A percentile compares a stretch with the other conserved stretches of the same genome.
phyloP scores from a whole-genome alignment of 2,329 filamentous ascomycete species.

The Sporothrix humicola region DNA sequence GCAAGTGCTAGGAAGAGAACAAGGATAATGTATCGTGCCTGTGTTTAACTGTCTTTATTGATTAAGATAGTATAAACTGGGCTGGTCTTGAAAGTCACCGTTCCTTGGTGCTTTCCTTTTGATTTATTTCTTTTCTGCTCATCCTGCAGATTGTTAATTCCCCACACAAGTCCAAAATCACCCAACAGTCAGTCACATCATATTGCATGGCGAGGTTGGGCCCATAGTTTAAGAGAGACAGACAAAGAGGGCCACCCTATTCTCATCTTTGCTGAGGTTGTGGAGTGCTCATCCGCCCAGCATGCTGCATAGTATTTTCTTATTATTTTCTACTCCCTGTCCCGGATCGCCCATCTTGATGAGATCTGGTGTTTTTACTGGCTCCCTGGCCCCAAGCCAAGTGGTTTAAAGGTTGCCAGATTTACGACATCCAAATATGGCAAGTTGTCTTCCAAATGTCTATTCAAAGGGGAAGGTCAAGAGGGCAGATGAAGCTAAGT shows the following conservation, averaged over 20 bases:
- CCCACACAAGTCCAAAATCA: background rate
- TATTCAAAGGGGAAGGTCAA: too few relatives aligned
- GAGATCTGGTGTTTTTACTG: background rate
- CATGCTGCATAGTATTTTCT: background rate
- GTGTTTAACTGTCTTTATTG: background rate
- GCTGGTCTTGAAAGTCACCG: background rate
- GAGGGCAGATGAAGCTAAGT: too few relatives aligned
- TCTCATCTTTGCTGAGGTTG: too few relatives aligned
- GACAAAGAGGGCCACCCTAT: too few relatives aligned
- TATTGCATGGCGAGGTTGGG: background rate
- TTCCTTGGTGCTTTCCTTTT: background rate
- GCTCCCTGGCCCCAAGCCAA: background rate
- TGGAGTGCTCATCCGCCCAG: background rate
- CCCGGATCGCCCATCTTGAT: background rate
- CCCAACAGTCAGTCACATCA: background rate
- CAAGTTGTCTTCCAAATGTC: background rate
- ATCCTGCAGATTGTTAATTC: background rate
- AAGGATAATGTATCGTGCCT: background rate
- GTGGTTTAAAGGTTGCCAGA: background rate
- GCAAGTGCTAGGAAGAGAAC: background rate
- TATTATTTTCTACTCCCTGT: background rate
- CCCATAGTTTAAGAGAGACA: background rate
- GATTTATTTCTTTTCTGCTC: background rate
- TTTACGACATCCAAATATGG: slow-evolving; percentile 10
- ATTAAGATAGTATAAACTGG: background rate